Evolutionary conservation across 768 basidiomycete species (phyloP).

Genomic region (Crepidotus variabilis): DNA sequence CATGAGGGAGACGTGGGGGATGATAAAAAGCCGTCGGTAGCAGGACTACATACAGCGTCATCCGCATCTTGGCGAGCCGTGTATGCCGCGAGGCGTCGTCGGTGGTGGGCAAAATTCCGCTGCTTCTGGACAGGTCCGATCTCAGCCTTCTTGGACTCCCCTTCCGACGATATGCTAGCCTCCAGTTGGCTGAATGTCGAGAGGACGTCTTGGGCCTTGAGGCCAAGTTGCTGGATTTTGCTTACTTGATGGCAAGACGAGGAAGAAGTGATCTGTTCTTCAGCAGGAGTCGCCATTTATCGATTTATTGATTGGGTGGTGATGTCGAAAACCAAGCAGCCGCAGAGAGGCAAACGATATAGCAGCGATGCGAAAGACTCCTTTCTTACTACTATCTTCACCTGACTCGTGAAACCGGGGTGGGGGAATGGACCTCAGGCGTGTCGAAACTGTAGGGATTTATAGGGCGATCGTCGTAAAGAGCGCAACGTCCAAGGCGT

Average conservation of each 20-base stretch:
- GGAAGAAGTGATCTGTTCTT: neutral
- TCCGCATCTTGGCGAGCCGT: neutral
- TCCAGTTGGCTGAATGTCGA: conserved; percentile 26
- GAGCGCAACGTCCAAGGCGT: conserved; percentile 6
- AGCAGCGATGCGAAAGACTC: conserved; percentile 24
- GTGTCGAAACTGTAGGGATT: conserved; percentile 1
- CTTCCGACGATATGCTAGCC: conserved; percentile 18
- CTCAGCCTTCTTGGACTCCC: conserved; percentile 13
- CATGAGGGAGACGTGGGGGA: neutral
- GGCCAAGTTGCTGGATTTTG: conserved; percentile 15
- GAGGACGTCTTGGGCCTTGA: conserved; percentile 23
- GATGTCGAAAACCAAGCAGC: conserved; percentile 31
- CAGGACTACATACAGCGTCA: neutral
- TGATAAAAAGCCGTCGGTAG: neutral
- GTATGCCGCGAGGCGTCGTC: conserved; percentile 16
- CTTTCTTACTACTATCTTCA: conserved; percentile 13
- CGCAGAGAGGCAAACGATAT: conserved; percentile 29
- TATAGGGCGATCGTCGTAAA: conserved; percentile 1
- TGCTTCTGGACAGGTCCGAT: conserved; percentile 19
- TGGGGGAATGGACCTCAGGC: conserved; percentile 3
- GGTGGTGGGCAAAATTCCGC: conserved; percentile 22
- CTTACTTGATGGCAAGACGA: conserved; percentile 2
- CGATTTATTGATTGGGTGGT: conserved; percentile 19
- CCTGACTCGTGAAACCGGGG: conserved; percentile 3
- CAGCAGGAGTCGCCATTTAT: conserved; percentile 7